These are phyloP conservation scores for Diaporthe humulicola DNA, from an alignment of 2,329 filamentous ascomycete species.

Conservation along the genomic window DNA sequence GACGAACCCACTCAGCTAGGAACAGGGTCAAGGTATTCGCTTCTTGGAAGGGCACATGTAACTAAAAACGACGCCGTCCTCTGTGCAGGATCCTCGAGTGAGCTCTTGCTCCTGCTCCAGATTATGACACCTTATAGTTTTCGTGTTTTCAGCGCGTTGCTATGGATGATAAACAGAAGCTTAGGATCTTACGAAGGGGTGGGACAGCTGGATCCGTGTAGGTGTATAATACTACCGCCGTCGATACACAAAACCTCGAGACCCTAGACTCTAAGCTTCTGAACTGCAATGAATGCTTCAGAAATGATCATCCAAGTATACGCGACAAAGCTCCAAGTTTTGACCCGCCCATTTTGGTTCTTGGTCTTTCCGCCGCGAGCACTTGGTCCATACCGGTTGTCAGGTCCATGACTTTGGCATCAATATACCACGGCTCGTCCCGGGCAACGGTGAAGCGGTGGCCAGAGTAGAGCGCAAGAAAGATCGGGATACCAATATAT, in stretches of 20 bases:
- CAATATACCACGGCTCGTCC: conserved; percentile 16
- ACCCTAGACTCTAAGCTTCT: not conserved
- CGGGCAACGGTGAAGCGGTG: conserved; percentile 52
- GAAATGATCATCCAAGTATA: not conserved
- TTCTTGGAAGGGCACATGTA: not conserved
- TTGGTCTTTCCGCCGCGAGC: not conserved
- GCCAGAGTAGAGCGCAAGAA: conserved; percentile 66
- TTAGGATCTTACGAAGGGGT: not conserved
- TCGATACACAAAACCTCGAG: not conserved
- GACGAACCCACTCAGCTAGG: no score
- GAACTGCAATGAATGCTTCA: not conserved
- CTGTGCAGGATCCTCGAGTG: conserved; percentile 18
- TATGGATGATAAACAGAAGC: not conserved
- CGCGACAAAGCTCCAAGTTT: not conserved
- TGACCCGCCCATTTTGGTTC: not conserved
- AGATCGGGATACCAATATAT: conserved; percentile 76
- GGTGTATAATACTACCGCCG: not conserved
- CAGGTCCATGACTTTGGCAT: not conserved
- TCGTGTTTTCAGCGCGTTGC: not conserved
- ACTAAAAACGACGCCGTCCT: not conserved
- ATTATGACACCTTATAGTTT: not conserved
- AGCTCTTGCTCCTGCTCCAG: conserved; percentile 20
- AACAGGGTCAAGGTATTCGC: not conserved
- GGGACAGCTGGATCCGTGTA: not conserved
- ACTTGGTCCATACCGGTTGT: not conserved